Base-by-base conservation (phyloP, 805 yeast species). In the Starmerella bacillaris region DNA sequence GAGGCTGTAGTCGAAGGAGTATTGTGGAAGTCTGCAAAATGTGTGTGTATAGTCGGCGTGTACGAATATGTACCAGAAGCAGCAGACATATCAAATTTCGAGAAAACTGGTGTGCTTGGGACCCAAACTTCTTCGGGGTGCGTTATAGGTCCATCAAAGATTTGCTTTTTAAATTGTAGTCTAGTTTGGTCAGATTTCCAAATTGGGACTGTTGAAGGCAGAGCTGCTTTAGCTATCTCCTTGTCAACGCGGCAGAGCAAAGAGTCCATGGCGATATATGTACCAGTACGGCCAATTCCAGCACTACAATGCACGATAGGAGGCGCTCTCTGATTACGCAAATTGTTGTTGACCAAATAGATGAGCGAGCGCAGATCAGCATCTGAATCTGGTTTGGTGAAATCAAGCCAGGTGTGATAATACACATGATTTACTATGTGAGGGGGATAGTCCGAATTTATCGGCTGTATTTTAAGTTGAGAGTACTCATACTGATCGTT, bases 281-380 rank as follows among this genome's bases (percentile, higher is more conserved):
- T 78, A 2, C 98, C 98, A 0, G 96, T 82, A 38, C 98, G 63
- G 15, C 98, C 98, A 51, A 93, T 83, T 0, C 98, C 98, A 1
- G 96, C 96, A 5, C 94, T 80, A 51, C 98, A 86, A 56, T 86
- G 96, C 18, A 78, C 78, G 31, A 82, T 51, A 4, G 73, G 64
- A 16, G 89, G 86, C 1, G 65, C 56, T 1, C 59, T 51, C n/a
- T 51, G 45, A 24, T 54, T 43, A 30, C 64, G 54, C 14, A 71
- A 51, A 9, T 61, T 44, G 33, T 63, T 60, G 33, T 59, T 57
- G 21, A 72, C 64, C 18, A 72, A 51, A 37, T 67, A 60, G 19
- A 79, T 57, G 20, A 82, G 57, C 43, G 74, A 78, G 15, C 59
- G 54, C 14, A 74, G 67, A 30, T 48, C 49, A 9, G 48, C 46